phyloP scores from a whole-genome alignment of 106 monocot genomes.

The Acorus calamus region DNA sequence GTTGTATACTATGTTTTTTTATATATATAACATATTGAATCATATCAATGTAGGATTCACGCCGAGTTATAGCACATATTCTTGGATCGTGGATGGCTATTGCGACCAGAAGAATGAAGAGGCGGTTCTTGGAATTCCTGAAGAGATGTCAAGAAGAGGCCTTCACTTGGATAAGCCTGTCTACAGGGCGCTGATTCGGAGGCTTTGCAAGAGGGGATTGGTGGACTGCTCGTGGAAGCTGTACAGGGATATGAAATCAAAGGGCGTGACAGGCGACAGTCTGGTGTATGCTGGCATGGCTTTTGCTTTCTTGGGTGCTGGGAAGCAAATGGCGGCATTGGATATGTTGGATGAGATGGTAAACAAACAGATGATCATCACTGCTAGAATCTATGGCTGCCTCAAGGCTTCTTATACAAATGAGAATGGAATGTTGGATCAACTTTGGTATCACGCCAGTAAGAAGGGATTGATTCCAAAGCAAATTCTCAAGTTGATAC shows the following conservation, averaged over 20 bases:
- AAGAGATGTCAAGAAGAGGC: slow-evolving; percentile 57
- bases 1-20: background rate
- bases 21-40: background rate
- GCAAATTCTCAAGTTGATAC: slow-evolving; percentile 42
- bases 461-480: slow-evolving; percentile 64
- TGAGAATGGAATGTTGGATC: slow-evolving; percentile 27
- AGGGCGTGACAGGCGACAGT: slow-evolving; percentile 43
- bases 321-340: slow-evolving; percentile 37
- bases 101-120: slow-evolving; percentile 71
- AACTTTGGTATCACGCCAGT: slow-evolving; percentile 50
- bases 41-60: slow-evolving; percentile 41
- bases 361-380: slow-evolving; percentile 39
- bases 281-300: slow-evolving; percentile 52
- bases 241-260: slow-evolving; percentile 44
- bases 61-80: slow-evolving; percentile 74
- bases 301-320: slow-evolving; percentile 51
- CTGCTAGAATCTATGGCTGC: slow-evolving; percentile 51
- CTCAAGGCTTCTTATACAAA: slow-evolving; percentile 51
- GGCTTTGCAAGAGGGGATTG: slow-evolving; percentile 66
- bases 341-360: slow-evolving; percentile 64
- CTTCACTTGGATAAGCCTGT: slow-evolving; percentile 56
- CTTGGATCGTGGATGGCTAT: slow-evolving; percentile 87
- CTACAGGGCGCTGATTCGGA: slow-evolving; percentile 73
- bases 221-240: slow-evolving; percentile 48
- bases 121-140: slow-evolving; percentile 47